Evolutionary conservation across 1,284 basidiomycete species (phyloP).

Genomic region (Sanghuangporus sanghuang): DNA sequence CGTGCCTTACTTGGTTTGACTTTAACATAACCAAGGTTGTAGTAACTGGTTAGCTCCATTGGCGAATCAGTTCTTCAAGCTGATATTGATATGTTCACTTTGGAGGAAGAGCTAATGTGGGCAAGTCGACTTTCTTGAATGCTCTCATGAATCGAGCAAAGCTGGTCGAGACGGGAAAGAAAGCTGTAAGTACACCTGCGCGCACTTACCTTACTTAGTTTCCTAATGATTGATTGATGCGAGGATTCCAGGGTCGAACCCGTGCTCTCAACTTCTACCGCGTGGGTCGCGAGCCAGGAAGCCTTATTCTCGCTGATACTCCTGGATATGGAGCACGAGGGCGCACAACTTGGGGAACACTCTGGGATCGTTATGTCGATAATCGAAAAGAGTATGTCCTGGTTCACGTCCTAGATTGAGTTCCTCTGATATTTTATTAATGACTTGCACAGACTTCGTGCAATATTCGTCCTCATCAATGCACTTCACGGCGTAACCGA

Average conservation of each 20-base stretch:
- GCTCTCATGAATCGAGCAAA: slow-evolving; percentile 53
- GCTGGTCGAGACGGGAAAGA: slow-evolving; percentile 59
- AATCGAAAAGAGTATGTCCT: slow-evolving; percentile 53
- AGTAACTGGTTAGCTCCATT: slow-evolving; percentile 38
- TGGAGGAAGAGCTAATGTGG: slow-evolving; percentile 53
- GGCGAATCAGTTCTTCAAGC: neutral
- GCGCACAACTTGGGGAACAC: slow-evolving; percentile 62
- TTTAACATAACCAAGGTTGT: slow-evolving; percentile 34
- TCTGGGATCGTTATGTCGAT: slow-evolving; percentile 60
- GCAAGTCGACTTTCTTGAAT: slow-evolving; percentile 71
- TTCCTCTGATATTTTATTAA: neutral
- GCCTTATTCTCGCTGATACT: slow-evolving; percentile 65
- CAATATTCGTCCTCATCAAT: slow-evolving; percentile 67
- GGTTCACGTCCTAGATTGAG: neutral
- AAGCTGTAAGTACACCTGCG: slow-evolving; percentile 43
- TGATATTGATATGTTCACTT: neutral
- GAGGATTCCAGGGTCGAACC: slow-evolving; percentile 53
- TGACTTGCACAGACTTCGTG: slow-evolving; percentile 43
- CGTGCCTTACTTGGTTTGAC: neutral
- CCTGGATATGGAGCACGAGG: slow-evolving; percentile 75
- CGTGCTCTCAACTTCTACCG: slow-evolving; percentile 65
- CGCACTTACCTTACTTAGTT: neutral
- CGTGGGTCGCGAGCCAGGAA: slow-evolving; percentile 49
- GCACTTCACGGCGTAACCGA: slow-evolving; percentile 55
- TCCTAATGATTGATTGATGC: neutral